These are phyloP conservation scores for Hypoxylon subgilvum DNA, from an alignment of 495 filamentous ascomycete species.

Conservation along the genomic window DNA sequence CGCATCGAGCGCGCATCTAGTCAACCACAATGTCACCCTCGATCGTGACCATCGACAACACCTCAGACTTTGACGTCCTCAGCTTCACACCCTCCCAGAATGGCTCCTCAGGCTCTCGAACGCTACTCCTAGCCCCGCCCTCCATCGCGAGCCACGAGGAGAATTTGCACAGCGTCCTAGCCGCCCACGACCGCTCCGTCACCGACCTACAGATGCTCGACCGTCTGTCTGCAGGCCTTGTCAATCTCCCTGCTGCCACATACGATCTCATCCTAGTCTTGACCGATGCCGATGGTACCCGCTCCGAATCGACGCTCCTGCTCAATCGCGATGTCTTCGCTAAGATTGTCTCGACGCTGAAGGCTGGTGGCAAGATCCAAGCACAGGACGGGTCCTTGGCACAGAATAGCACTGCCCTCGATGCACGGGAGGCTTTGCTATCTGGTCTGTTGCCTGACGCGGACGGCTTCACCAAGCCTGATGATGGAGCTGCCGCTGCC, in stretches of 20 bases:
- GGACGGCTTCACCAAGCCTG: slow-evolving; percentile 74
- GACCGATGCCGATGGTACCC: slow-evolving; percentile 69
- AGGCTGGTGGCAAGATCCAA: slow-evolving; percentile 70
- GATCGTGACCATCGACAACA: slow-evolving; percentile 47
- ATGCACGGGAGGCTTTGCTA: slow-evolving; percentile 74
- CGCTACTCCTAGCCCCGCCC: slow-evolving; percentile 62
- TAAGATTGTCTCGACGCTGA: slow-evolving; percentile 70
- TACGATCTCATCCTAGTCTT: slow-evolving; percentile 90
- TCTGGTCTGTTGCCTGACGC: slow-evolving; percentile 74
- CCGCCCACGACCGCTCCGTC: slow-evolving; percentile 68
- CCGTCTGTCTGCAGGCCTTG: slow-evolving; percentile 82
- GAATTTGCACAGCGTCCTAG: slow-evolving; percentile 51
- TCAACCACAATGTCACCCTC: slow-evolving; percentile 46
- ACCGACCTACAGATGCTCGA: slow-evolving; percentile 99
- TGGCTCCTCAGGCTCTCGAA: slow-evolving; percentile 43
- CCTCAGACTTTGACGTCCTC: slow-evolving; percentile 47
- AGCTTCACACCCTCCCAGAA: slow-evolving; percentile 25
- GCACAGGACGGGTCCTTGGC: slow-evolving; percentile 71
- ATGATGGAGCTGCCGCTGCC: slow-evolving; percentile 65
- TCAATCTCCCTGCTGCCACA: slow-evolving; percentile 73
- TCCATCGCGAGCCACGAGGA: slow-evolving; percentile 58
- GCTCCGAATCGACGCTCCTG: slow-evolving; percentile 63
- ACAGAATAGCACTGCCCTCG: slow-evolving; percentile 48
- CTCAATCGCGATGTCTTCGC: slow-evolving; percentile 71
- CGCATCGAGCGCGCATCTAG: slow-evolving; percentile 20